phyloP scores from a whole-genome alignment of 176 grass and related monocot species.

The Oropetium thomaeum region DNA sequence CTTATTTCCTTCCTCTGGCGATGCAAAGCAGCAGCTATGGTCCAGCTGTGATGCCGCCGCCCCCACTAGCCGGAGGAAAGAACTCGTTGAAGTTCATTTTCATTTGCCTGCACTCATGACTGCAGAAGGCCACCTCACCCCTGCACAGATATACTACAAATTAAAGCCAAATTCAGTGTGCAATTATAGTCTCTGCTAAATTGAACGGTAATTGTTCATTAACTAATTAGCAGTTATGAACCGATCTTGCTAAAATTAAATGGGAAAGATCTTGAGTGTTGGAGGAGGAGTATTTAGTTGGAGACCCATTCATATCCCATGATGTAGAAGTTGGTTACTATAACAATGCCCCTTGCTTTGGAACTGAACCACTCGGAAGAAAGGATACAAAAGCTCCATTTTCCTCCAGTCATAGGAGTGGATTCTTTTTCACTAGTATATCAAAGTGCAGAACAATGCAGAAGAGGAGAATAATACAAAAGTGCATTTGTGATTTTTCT shows the following conservation, averaged over 20 bases:
- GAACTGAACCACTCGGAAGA: constrained; percentile 24
- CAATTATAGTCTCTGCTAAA: neutral
- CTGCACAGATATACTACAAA: constrained; percentile 48
- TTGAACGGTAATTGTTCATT: neutral
- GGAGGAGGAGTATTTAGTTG: constrained; percentile 7
- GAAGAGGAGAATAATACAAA: constrained; percentile 2
- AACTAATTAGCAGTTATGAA: neutral
- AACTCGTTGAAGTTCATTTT: constrained; percentile 81
- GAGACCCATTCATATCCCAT: constrained; percentile 26
- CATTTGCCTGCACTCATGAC: constrained; percentile 70
- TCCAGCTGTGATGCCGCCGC: constrained; percentile 33
- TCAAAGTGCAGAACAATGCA: neutral
- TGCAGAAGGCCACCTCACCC: constrained; percentile 89
- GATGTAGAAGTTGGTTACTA: constrained; percentile 15
- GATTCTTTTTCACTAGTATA: neutral
- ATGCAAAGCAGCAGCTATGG: constrained; percentile 58
- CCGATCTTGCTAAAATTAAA: neutral
- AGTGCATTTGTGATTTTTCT: neutral
- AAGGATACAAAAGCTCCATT: neutral
- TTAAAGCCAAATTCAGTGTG: neutral
- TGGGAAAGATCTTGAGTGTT: constrained; percentile 19
- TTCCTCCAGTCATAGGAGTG: neutral
- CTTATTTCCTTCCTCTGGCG: neutral
- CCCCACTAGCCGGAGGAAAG: constrained; percentile 1
- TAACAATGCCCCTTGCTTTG: constrained; percentile 4